Evolutionary conservation across 2,329 filamentous ascomycete species (phyloP), one percentile per base, ranked within the genome.

Genomic region (Stagonosporopsis chrysanthemi): DNA sequence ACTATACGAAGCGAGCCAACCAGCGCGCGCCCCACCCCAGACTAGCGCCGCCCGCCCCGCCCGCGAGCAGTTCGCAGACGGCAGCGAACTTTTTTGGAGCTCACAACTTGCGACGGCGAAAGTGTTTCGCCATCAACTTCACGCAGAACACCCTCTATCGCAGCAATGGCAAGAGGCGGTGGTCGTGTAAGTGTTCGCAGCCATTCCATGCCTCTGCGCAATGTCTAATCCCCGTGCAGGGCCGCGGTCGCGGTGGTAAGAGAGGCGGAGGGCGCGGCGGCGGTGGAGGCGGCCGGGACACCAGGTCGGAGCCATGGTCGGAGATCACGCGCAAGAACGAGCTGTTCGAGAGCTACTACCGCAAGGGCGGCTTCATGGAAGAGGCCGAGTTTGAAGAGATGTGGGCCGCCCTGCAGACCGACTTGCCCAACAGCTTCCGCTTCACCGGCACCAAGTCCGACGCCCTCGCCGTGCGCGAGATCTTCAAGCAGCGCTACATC

Each of bases 361-460:
- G 82, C 84, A 61, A 83, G 93, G 72, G 73, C 28, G 83, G 90
- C 6, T 85, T 92, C 57, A 80, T 98, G 7, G 84, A 90, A 0
- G 90, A 92, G 46, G 86, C 88, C 42, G 94, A 98, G 79, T 87
- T 86, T 70, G 82, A 87, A 54, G 83, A 85, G 9, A 98, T 97
- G 78, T 99, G 95, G 95, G 84, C 85, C 35, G 86, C 90, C 0
- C 81, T 98, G 75, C 86, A 88, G 70, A 86, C 89, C 63, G 93
- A 98, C 74, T 82, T 99, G 47, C 95, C 95, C 53, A 98, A 97
- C 81, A 97, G 93, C 78, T 99, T 98, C 82, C 88, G 95, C 60
- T 99, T 99, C 80, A 96, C 92, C 58, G 95, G 95, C 35, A 97
- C 92, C 43, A 96, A 94, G 83, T 91, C 91, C 61, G 94, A 99